Conservation (phyloP, 192 early-diverging fungal genomes). For the Entomortierella beljakovae region DNA sequence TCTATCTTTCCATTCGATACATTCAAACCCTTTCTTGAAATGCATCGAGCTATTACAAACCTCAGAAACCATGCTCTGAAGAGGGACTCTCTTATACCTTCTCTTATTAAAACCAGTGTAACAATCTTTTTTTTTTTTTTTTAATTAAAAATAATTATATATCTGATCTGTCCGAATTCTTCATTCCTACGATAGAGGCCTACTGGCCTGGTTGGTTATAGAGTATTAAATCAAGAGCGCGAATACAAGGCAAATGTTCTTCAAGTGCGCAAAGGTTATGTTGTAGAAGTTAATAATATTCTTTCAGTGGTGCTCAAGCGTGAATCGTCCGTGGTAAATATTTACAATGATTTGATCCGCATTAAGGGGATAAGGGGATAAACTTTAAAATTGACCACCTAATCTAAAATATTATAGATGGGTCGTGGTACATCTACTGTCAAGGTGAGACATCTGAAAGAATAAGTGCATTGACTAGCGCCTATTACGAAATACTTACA, state of each 20-base stretch:
- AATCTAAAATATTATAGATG: slow-evolving; percentile 30
- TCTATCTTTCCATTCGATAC: too few species aligned
- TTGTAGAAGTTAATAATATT: slow-evolving; percentile 74
- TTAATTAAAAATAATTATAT: too few species aligned
- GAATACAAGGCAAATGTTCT: slow-evolving; percentile 64
- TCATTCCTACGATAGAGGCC: slow-evolving; percentile 7
- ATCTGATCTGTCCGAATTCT: background rate
- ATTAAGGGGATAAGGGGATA: too few species aligned
- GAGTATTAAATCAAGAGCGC: slow-evolving; percentile 34
- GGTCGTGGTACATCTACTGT: slow-evolving; percentile 41
- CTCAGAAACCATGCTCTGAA: too few species aligned
- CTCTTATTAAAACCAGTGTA: too few species aligned
- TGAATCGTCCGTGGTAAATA: slow-evolving; percentile 69
- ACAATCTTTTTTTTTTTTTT: too few species aligned
- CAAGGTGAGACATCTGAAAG: slow-evolving; percentile 19
- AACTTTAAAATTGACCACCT: too few species aligned
- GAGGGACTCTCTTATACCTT: too few species aligned
- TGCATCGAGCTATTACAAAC: too few species aligned
- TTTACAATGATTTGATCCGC: background rate
- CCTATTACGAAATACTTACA: too few species aligned
- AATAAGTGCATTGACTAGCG: too few species aligned
- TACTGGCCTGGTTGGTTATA: background rate
- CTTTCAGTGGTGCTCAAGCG: slow-evolving; percentile 75
- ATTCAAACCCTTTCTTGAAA: too few species aligned
- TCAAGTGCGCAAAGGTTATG: slow-evolving; percentile 71